Evolutionary conservation across 2,329 filamentous ascomycete species (phyloP).

Genomic region (Phyllosticta citriasiana): DNA sequence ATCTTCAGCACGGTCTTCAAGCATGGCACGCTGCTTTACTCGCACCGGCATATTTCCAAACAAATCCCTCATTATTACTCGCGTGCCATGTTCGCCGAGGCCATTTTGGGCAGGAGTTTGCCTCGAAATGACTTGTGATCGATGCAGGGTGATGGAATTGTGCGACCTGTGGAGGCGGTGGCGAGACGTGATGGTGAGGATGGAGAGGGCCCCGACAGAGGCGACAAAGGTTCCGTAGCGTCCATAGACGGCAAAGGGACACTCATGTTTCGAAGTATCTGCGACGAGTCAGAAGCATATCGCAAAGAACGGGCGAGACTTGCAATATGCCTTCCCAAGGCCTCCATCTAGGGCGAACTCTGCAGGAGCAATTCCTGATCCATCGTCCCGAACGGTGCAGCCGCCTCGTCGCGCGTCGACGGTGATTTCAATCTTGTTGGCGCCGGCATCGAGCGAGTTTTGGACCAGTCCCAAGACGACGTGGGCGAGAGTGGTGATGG

Average conservation of each 20-base stretch:
- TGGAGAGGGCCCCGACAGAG: constrained; percentile 63
- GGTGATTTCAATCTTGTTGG: constrained; percentile 56
- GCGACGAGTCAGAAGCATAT: constrained; percentile 8
- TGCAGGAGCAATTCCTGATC: constrained; percentile 58
- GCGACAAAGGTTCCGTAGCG: constrained; percentile 65
- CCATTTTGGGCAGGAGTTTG: constrained; percentile 54
- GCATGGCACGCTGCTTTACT: constrained; percentile 63
- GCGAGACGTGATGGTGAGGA: constrained; percentile 67
- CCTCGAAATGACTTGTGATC: constrained; percentile 55
- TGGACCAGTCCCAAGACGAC: constrained; percentile 64
- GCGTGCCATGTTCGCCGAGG: constrained; percentile 60
- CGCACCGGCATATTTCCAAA: constrained; percentile 89
- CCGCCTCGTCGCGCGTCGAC: constrained; percentile 67
- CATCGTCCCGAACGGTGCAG: constrained; percentile 78
- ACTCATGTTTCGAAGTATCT: constrained; percentile 69
- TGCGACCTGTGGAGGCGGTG: constrained; percentile 50
- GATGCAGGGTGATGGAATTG: constrained; percentile 60
- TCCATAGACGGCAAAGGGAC: constrained; percentile 47
- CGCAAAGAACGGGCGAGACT: constrained; percentile 19
- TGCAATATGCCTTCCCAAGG: constrained; percentile 64
- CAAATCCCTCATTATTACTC: constrained; percentile 64
- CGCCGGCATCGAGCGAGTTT: constrained; percentile 75
- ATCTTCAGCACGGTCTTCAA: constrained; percentile 40
- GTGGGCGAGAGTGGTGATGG: constrained; percentile 62
- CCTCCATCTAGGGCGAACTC: constrained; percentile 67